These are phyloP conservation scores for Neofusicoccum sp. DNA, from an alignment of 2,329 filamentous ascomycete genomes.

Conservation along the genomic window DNA sequence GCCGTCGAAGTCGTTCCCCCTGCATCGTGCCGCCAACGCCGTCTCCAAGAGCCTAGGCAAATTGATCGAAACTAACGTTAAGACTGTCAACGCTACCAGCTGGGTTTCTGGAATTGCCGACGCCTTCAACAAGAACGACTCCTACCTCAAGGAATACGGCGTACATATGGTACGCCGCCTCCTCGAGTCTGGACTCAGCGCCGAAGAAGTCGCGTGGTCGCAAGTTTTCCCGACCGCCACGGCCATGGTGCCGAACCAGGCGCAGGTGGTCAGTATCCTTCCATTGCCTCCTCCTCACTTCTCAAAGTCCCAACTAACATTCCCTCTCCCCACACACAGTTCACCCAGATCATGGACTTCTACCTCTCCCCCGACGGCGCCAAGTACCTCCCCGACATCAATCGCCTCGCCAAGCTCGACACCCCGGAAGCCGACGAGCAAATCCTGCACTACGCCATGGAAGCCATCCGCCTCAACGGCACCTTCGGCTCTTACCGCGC, in stretches of 20 bases:
- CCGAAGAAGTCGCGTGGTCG: conserved; percentile 69
- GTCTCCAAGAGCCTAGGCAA: conserved; percentile 62
- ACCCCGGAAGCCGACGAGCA: conserved; percentile 62
- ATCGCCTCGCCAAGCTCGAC: conserved; percentile 59
- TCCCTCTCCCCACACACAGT: conserved; percentile 47
- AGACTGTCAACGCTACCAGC: conserved; percentile 58
- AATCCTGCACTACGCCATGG: conserved; percentile 70
- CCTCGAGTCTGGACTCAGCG: conserved; percentile 63
- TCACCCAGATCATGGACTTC: conserved; percentile 73
- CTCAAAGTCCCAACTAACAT: background rate
- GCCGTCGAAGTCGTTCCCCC: conserved; percentile 65
- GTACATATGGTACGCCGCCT: conserved; percentile 66
- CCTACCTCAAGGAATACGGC: conserved; percentile 64
- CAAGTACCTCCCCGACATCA: conserved; percentile 61
- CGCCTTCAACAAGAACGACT: conserved; percentile 51
- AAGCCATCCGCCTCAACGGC: conserved; percentile 70
- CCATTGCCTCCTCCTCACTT: background rate
- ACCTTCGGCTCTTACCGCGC: conserved; percentile 64
- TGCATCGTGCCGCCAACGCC: conserved; percentile 61
- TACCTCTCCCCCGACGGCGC: conserved; percentile 57
- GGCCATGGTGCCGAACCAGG: conserved; percentile 71
- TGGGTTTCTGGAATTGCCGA: conserved; percentile 58
- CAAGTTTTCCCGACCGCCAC: conserved; percentile 70
- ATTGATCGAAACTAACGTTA: conserved; percentile 67
- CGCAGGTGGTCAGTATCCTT: conserved; percentile 57